Evolutionary conservation across 192 early-diverging fungal species (phyloP).

Genomic region (Entophlyctis helioformis): DNA sequence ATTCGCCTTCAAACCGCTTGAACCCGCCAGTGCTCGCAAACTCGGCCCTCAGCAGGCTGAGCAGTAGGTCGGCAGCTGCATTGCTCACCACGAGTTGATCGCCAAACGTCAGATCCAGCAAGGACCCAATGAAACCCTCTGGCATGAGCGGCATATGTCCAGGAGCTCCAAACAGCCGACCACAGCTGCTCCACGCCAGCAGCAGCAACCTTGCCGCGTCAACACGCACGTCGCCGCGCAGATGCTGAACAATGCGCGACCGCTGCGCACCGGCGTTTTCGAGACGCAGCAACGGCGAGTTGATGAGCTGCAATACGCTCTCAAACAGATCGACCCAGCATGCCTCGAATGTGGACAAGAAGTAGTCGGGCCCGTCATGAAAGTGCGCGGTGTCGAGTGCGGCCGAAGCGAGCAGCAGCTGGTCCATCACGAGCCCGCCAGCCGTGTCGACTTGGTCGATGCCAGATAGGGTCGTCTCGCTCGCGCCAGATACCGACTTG

Average conservation of each 20-base stretch:
- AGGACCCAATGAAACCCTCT: constrained; percentile 26
- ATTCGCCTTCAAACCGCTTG: constrained; percentile 26
- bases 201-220: constrained; percentile 38
- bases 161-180: background rate
- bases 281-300: constrained; percentile 40
- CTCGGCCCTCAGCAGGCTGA: constrained; percentile 23
- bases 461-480: no score
- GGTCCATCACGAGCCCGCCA: no score
- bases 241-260: constrained; percentile 37
- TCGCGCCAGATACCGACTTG: no score
- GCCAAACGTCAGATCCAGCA: constrained; percentile 35
- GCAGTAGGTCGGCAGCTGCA: constrained; percentile 29
- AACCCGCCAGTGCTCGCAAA: constrained; percentile 19
- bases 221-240: constrained; percentile 50
- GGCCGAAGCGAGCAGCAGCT: no score
- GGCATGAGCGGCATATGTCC: background rate
- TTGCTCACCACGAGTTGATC: constrained; percentile 22
- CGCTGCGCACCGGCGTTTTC: constrained; percentile 44
- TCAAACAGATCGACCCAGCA: no score
- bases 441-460: no score
- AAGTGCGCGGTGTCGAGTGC: no score
- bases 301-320: background rate
- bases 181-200: constrained; percentile 33
- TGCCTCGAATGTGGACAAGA: no score
- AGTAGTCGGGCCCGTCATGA: no score